Percentiles rank a stretch among this genome's conserved stretches.
These are phyloP conservation scores for Blastobotrys indianensis DNA, from an alignment of 1,139 yeast genomes.

Conservation along the genomic window DNA sequence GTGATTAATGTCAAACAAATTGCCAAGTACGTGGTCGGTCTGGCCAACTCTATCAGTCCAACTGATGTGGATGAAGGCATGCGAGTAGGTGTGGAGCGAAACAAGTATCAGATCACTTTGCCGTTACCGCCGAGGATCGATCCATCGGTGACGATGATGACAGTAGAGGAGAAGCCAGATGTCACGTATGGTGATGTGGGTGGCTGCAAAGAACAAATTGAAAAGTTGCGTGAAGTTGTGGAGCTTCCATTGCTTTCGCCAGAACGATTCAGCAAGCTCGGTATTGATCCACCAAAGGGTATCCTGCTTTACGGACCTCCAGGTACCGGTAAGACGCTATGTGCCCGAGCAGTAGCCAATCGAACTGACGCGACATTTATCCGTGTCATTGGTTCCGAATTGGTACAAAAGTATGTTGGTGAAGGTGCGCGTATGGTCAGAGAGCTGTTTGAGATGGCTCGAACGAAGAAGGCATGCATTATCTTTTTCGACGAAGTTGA, in stretches of 20 bases:
- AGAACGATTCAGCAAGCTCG: slow-evolving; percentile 90
- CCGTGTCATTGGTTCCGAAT: slow-evolving; percentile 94
- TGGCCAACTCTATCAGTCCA: slow-evolving; percentile 95
- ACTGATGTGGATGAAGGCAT: slow-evolving; percentile 99
- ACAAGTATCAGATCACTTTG: slow-evolving; percentile 90
- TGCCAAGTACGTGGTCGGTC: slow-evolving; percentile 94
- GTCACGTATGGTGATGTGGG: slow-evolving; percentile 83
- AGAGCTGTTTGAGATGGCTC: slow-evolving; percentile 96
- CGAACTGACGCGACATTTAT: slow-evolving; percentile 98
- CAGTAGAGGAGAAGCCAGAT: slow-evolving; percentile 97
- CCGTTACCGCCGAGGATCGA: slow-evolving; percentile 97
- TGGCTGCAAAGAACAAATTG: slow-evolving; percentile 97
- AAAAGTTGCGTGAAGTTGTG: slow-evolving; percentile 93
- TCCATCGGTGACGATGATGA: slow-evolving; percentile 99
- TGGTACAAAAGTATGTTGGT: slow-evolving; percentile 97
- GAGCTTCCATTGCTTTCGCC: slow-evolving; percentile 92
- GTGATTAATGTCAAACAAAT: slow-evolving; percentile 96
- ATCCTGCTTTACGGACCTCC: slow-evolving; percentile 95
- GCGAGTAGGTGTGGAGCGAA: slow-evolving; percentile 98
- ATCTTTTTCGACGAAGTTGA: slow-evolving; percentile 96
- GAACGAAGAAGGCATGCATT: slow-evolving; percentile 95
- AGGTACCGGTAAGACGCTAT: slow-evolving; percentile 95
- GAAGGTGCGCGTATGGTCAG: slow-evolving; percentile 99
- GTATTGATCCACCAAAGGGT: slow-evolving; percentile 98
- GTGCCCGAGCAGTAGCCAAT: slow-evolving; percentile 98